These are phyloP conservation scores for Golubevia pallescens DNA, from an alignment of 1,284 basidiomycete genomes.

Conservation along the genomic window DNA sequence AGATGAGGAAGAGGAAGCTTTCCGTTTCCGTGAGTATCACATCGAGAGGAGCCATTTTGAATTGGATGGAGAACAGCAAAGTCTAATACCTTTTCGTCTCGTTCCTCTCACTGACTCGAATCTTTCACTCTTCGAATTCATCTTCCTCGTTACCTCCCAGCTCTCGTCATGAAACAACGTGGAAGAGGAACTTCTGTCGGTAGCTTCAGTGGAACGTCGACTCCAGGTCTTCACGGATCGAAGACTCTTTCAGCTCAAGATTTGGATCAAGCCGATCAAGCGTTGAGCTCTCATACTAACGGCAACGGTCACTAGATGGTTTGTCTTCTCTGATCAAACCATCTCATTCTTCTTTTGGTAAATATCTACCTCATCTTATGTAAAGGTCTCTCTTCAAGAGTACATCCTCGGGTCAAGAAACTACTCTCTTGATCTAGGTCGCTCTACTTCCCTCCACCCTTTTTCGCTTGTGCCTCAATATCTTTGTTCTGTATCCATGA, in stretches of 20 bases:
- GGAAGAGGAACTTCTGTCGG: conserved; percentile 44
- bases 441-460: too few species aligned
- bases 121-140: too few species aligned
- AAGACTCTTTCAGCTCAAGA: conserved; percentile 45
- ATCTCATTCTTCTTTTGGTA: neutral
- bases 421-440: too few species aligned
- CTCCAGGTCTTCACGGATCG: conserved; percentile 44
- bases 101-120: neutral
- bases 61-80: neutral
- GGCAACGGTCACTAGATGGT: conserved; percentile 6
- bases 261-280: conserved; percentile 43
- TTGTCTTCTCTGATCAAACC: neutral
- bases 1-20: conserved; percentile 36
- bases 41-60: neutral
- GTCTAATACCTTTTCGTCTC: neutral
- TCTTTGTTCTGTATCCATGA: too few species aligned
- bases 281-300: conserved; percentile 37
- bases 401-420: too few species aligned
- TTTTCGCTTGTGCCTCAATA: too few species aligned
- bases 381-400: too few species aligned
- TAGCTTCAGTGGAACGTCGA: conserved; percentile 46
- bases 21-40: conserved; percentile 22
- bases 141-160: too few species aligned
- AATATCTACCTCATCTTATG: neutral
- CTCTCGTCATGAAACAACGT: conserved; percentile 44